Conservation (phyloP, 192 early-diverging fungal species). For the Coemansia sp. region DNA sequence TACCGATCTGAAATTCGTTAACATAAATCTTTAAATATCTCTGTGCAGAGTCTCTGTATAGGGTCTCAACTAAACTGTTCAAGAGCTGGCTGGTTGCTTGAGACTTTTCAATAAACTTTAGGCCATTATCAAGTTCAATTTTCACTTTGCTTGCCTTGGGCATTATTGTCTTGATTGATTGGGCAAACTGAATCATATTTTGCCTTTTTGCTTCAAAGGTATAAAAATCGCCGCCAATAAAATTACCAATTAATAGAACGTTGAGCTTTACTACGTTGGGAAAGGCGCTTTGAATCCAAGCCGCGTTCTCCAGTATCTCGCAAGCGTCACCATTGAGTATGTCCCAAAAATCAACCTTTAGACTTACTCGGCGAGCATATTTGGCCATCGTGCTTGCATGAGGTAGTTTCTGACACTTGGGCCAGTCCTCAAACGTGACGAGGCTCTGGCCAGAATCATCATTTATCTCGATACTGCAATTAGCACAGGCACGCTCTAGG, state of each 20-base stretch:
- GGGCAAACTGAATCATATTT: background rate
- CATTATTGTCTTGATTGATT: background rate
- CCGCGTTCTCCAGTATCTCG: slow-evolving; percentile 5
- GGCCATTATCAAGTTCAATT: background rate
- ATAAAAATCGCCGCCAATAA: slow-evolving; percentile 8
- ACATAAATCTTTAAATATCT: background rate
- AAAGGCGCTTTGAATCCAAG: slow-evolving; percentile 1
- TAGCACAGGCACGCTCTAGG: slow-evolving; percentile 2
- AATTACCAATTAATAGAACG: background rate
- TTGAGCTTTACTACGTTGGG: background rate
- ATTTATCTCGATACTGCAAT: background rate
- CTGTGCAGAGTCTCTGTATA: background rate
- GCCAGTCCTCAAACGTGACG: slow-evolving; percentile 4
- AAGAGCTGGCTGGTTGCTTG: background rate
- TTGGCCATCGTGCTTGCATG: slow-evolving; percentile 1
- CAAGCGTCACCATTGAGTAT: slow-evolving; percentile 10
- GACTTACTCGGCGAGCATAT: background rate
- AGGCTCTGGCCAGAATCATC: slow-evolving; percentile 3
- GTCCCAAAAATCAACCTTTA: slow-evolving; percentile 5
- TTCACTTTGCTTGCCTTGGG: background rate
- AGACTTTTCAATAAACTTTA: background rate
- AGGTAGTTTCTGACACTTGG: slow-evolving; percentile 4
- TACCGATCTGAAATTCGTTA: slow-evolving; percentile 2
- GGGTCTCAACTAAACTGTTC: background rate
- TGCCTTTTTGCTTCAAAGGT: slow-evolving; percentile 1